Percentiles rank a stretch among this genome's conserved stretches.
These are phyloP conservation scores for Xylaria castorea DNA, from an alignment of 495 filamentous ascomycete species.

Conservation along the genomic window DNA sequence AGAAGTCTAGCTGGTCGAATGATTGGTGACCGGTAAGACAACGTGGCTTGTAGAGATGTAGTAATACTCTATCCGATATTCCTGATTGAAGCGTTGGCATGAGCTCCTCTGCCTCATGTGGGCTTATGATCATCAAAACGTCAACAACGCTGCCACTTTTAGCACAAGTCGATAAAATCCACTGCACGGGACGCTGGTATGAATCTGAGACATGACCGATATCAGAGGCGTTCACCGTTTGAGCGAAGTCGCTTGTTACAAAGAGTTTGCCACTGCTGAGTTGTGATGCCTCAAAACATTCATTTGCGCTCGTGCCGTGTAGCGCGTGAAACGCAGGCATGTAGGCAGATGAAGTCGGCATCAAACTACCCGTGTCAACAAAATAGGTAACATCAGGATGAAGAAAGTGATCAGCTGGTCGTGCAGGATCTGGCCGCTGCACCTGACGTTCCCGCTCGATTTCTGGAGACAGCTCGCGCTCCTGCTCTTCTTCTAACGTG, in stretches of 20 bases:
- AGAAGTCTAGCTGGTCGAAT: conserved; percentile 59
- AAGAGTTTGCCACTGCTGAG: conserved; percentile 53
- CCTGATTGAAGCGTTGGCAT: conserved; percentile 45
- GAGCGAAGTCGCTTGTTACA: conserved; percentile 63
- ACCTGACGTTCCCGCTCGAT: conserved; percentile 65
- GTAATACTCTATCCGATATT: conserved; percentile 39
- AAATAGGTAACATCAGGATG: conserved; percentile 55
- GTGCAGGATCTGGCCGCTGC: conserved; percentile 50
- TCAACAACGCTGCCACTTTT: conserved; percentile 26
- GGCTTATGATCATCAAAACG: conserved; percentile 65
- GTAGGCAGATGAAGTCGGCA: conserved; percentile 41
- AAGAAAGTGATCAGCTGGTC: conserved; percentile 50
- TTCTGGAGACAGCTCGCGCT: conserved; percentile 71
- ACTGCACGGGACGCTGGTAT: conserved; percentile 65
- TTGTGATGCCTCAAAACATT: conserved; percentile 37
- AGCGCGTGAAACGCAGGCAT: conserved; percentile 57
- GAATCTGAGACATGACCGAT: conserved; percentile 46
- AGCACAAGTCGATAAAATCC: conserved; percentile 55
- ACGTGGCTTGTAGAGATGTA: conserved; percentile 68
- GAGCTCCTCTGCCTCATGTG: conserved; percentile 65
- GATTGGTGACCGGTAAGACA: conserved; percentile 49
- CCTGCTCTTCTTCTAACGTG: conserved; percentile 70
- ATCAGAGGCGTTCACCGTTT: conserved; percentile 47
- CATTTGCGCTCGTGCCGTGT: conserved; percentile 46
- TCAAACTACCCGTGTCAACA: conserved; percentile 40